phyloP scores from a whole-genome alignment of 129 eudicot species.

The Sambucus nigra region DNA sequence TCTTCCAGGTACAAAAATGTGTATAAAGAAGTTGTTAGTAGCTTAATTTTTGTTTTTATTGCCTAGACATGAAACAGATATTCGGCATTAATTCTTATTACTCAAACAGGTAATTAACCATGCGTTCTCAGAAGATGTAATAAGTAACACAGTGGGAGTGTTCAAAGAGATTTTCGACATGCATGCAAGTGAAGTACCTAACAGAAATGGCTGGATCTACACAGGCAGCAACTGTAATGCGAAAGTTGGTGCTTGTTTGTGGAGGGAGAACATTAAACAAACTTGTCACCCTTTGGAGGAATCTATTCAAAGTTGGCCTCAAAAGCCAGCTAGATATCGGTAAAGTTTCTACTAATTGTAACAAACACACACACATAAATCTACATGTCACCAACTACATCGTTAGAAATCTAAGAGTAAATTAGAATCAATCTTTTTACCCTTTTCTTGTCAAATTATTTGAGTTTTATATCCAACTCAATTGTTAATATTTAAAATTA shows the following conservation, averaged over 20 bases:
- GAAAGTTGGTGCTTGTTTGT: conserved; percentile 14
- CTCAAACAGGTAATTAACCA: background rate
- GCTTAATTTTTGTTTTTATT: background rate
- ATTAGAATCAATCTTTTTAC: background rate
- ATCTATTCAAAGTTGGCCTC: conserved; percentile 17
- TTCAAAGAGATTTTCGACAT: background rate
- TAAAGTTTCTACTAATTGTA: no score
- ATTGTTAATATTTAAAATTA: no score
- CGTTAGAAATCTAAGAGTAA: no score
- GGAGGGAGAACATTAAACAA: conserved; percentile 20
- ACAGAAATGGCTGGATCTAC: background rate
- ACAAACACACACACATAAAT: no score
- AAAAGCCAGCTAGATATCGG: conserved; percentile 13
- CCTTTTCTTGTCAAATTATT: no score
- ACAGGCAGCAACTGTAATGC: conserved; percentile 6
- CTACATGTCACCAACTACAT: no score
- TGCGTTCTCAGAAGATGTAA: background rate
- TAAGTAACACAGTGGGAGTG: background rate
- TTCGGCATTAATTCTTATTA: background rate
- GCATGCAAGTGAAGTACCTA: background rate
- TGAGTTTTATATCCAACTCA: no score
- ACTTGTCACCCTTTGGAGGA: conserved; percentile 16
- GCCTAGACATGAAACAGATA: background rate
- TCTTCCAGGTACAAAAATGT: conserved; percentile 3
- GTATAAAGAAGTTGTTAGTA: no score